These are phyloP conservation scores for Nicotiana tabacum DNA, from an alignment of 257 asterid species.

Conservation along the genomic window DNA sequence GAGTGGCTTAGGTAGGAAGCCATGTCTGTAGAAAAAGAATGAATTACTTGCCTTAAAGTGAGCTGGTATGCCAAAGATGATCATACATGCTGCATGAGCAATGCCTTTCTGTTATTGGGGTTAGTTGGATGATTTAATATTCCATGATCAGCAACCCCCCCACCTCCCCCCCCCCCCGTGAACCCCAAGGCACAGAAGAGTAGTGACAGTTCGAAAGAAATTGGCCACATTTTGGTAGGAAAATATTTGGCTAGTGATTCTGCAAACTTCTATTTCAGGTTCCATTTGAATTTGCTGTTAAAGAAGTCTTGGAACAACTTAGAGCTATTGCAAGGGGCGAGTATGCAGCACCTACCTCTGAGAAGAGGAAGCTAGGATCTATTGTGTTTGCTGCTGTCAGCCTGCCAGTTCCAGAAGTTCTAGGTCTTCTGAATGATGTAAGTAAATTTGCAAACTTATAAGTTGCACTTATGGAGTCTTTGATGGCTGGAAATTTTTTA, in stretches of 20 bases:
- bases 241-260: background rate
- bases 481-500: background rate
- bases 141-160: background rate
- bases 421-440: slow-evolving; percentile 46
- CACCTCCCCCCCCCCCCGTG: too few species aligned
- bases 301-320: slow-evolving; percentile 59
- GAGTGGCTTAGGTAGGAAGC: background rate
- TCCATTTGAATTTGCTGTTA: slow-evolving; percentile 62
- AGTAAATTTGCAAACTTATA: slow-evolving; percentile 18
- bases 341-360: slow-evolving; percentile 50
- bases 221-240: background rate
- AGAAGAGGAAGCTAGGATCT: slow-evolving; percentile 56
- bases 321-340: slow-evolving; percentile 74
- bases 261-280: slow-evolving; percentile 38
- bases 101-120: background rate
- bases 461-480: background rate
- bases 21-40: background rate
- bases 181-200: background rate
- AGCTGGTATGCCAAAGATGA: background rate
- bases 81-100: background rate
- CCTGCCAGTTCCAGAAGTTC: slow-evolving; percentile 65
- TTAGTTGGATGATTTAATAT: background rate
- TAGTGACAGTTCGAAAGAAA: background rate
- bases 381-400: slow-evolving; percentile 75
- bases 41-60: background rate